Base-by-base conservation (phyloP, 106 monocot genomes). In the Allium sativum region DNA sequence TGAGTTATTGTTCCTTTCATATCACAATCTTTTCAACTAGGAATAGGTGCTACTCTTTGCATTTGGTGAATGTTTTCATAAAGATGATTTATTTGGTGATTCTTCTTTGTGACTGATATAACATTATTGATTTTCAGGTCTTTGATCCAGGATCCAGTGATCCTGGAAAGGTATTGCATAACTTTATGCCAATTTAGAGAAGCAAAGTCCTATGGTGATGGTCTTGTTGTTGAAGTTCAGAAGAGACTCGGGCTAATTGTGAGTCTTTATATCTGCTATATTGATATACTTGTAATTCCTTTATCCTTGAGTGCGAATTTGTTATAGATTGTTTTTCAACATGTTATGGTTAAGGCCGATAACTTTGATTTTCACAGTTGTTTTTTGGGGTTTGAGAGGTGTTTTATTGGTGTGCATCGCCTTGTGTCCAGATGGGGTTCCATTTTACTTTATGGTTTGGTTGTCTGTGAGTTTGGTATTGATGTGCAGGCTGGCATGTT, bases 91-190 rank as follows among this genome's bases (percentile, higher is more conserved):
- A 2, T 15, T 18, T 55, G 9, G 55, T 13, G 31, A 31, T 31
- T 31, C 17, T 55, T 58, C 40, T 41, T 8, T 58, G 41, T 47
- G 18, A 12, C 10, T 10, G 15, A 9, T 74, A 7, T 53, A 12
- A 60, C 31, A 0, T 31, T 31, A 5, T 5, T 31, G 5, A 31
- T 48, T 76, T 70, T 22, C 65, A 94, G 94, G 86, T 90, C 48
- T 94, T 86, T 56, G 76, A 94, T 75, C 63, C 90, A 43, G 70
- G 69, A 31, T 60, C 79, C 46, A 76, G 77, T 58, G 69, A 78
- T 74, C 94, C 94, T 66, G 94, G 90, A 53, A 90, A 86, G 74
- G 89, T 90, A 47, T 77, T 94, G 58, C 76, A 86, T 46, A 78
- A 65, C 51, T 94, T 45, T 94, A 86, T 68, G 56, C 66, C 19